Conservation (phyloP, 1,284 basidiomycete genomes). For the Ganoderma lucidum region DNA sequence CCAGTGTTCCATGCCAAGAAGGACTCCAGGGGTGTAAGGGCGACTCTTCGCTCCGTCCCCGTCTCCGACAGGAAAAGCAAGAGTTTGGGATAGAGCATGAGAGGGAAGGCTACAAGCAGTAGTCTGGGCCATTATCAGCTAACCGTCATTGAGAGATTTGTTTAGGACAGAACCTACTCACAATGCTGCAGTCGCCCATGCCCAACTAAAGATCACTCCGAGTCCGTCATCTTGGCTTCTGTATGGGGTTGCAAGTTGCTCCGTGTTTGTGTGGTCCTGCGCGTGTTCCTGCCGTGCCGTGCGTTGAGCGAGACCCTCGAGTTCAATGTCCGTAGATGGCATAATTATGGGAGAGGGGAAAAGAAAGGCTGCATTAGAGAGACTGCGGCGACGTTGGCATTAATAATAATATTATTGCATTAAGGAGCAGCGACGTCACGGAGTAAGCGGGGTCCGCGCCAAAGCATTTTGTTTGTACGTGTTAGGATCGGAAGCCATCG, state of each 20-base stretch:
- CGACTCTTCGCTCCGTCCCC: slow-evolving; percentile 47
- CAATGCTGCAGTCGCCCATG: slow-evolving; percentile 53
- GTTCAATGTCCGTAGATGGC: slow-evolving; percentile 37
- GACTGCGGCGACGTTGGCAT: slow-evolving; percentile 2
- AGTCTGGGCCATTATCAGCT: slow-evolving; percentile 43
- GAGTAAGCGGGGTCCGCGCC: neutral
- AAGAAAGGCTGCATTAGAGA: neutral
- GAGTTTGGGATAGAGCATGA: slow-evolving; percentile 65
- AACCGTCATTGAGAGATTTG: neutral
- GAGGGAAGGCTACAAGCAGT: slow-evolving; percentile 49
- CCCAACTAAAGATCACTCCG: slow-evolving; percentile 51
- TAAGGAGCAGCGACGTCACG: slow-evolving; percentile 8
- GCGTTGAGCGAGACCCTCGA: slow-evolving; percentile 40
- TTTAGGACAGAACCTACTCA: slow-evolving; percentile 30
- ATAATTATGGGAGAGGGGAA: neutral
- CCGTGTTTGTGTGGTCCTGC: slow-evolving; percentile 12
- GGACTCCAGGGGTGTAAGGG: slow-evolving; percentile 69
- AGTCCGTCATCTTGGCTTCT: slow-evolving; percentile 33
- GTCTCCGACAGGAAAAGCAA: slow-evolving; percentile 66
- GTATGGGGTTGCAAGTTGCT: slow-evolving; percentile 15
- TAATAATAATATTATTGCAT: too few species aligned
- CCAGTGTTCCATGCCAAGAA: slow-evolving; percentile 72
- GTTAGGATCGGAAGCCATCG: slow-evolving; percentile 30
- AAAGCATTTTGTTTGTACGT: too few species aligned
- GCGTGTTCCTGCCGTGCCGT: neutral